phyloP scores from a whole-genome alignment of 352 stramenopile genomes.

The Peronospora farinosa region DNA sequence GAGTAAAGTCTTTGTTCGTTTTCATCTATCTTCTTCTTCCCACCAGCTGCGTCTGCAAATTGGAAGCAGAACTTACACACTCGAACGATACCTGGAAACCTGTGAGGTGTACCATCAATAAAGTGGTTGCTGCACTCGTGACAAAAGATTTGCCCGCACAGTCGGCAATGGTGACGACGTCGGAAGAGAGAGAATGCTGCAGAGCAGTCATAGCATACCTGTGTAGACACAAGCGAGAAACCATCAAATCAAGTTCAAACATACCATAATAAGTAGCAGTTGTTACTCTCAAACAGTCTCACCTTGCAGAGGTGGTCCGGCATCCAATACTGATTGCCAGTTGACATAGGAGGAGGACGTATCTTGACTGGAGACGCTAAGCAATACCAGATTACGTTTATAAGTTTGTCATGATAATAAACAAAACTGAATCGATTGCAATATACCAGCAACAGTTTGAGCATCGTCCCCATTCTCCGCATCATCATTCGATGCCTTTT shows the following conservation, averaged over 20 bases:
- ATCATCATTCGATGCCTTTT: slow-evolving; percentile 22
- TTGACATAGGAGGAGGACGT: slow-evolving; percentile 32
- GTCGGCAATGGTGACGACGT: slow-evolving; percentile 79
- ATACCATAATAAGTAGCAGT: background rate
- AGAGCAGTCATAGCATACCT: slow-evolving; percentile 84
- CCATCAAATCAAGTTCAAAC: background rate
- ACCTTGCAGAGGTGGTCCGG: slow-evolving; percentile 81
- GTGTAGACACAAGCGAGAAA: background rate
- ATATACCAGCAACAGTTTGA: slow-evolving; percentile 21
- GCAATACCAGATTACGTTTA: background rate
- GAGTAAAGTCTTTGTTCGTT: slow-evolving; percentile 13
- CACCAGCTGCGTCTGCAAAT: slow-evolving; percentile 40
- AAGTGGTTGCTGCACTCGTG: slow-evolving; percentile 79
- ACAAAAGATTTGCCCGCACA: slow-evolving; percentile 84
- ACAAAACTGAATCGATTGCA: background rate
- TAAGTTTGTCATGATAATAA: slow-evolving; percentile 1
- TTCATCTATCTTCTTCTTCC: slow-evolving; percentile 24
- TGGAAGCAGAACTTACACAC: slow-evolving; percentile 73
- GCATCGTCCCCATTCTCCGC: background rate
- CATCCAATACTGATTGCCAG: slow-evolving; percentile 78
- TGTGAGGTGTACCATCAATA: slow-evolving; percentile 52
- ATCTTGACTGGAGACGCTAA: slow-evolving; percentile 27
- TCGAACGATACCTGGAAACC: slow-evolving; percentile 49
- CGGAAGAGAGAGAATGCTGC: slow-evolving; percentile 76
- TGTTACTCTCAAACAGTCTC: background rate